Evolutionary conservation across 108 stramenopile species (phyloP), one percentile per base, ranked within the genome.

Genomic region (Cyclotella atomus): DNA sequence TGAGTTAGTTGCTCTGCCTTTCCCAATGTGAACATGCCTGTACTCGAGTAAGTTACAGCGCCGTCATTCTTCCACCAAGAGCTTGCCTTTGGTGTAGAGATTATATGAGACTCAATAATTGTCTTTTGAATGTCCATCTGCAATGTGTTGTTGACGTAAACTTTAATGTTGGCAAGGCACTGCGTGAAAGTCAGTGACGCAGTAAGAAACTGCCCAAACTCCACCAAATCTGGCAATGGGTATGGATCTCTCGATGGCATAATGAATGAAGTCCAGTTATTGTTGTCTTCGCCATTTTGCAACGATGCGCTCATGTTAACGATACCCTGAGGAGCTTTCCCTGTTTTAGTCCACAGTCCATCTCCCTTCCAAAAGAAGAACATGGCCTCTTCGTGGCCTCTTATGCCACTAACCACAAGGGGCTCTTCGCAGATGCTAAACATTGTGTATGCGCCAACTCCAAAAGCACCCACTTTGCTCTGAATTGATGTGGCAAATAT

Each of bases 311-410:
- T 73, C 62, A 73, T 73, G 41, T 73, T 74, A 46, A 65, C 44
- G 57, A 65, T 65, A 5, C 55, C 73, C 32, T 49, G 24, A 27
- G 62, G 69, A 44, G 76, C 68, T 24, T 83, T 83, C 14, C 79
- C 74, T 25, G 84, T 84, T 53, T 85, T 85, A 19, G 88, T 89
- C 87, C 87, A 95, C 19, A 95, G 56, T 0, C 85, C 83, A 71
- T 95, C 94, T 10, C 91, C 91, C 76, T 89, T 95, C 94, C 94
- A 95, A 29, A 89, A 75, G 65, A 95, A 95, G 9, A 83, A 85
- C 59, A 92, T 77, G 0, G 87, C 87, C 53, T 83, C 68, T 28
- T 72, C 76, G 20, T 62, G 49, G 16, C 65, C 70, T 25, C 36
- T 41, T 21, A 45, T 69, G 2, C 90, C 94, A 54, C 84, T 86